Conservation (phyloP, 164 flowering plant species). For the Chimonanthus praecox region DNA sequence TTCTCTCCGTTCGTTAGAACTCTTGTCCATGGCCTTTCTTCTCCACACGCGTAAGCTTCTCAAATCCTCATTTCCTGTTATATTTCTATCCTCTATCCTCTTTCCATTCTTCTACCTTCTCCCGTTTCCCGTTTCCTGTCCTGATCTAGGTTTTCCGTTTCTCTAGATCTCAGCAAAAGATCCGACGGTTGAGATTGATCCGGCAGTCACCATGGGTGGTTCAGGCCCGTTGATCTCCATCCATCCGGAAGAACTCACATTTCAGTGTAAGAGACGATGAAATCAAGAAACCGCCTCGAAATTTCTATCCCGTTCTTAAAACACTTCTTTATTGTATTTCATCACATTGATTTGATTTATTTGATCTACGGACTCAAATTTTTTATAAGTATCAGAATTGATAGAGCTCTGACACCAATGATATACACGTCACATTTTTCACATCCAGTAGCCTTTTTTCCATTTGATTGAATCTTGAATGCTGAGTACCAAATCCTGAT, state of each 20-base stretch:
- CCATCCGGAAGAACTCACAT: conserved; percentile 73
- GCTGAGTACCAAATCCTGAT: no score
- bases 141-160: conserved; percentile 1
- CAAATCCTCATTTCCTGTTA: not conserved
- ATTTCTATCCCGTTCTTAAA: no score
- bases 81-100: not conserved
- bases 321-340: no score
- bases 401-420: no score
- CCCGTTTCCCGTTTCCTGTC: not conserved
- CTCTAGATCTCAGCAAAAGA: not conserved
- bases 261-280: conserved; percentile 38
- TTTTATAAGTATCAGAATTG: no score
- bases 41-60: conserved; percentile 5
- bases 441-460: no score
- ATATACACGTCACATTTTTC: no score
- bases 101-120: conserved; percentile 6
- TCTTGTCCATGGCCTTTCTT: not conserved
- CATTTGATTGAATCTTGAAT: no score
- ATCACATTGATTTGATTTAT: no score
- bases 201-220: conserved; percentile 20
- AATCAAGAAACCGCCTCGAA: no score
- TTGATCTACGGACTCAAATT: no score
- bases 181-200: conserved; percentile 12
- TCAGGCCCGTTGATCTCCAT: conserved; percentile 49
- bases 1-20: conserved; percentile 2